Base-by-base conservation (phyloP, 805 yeast genomes). In the Yarrowia sp. region DNA sequence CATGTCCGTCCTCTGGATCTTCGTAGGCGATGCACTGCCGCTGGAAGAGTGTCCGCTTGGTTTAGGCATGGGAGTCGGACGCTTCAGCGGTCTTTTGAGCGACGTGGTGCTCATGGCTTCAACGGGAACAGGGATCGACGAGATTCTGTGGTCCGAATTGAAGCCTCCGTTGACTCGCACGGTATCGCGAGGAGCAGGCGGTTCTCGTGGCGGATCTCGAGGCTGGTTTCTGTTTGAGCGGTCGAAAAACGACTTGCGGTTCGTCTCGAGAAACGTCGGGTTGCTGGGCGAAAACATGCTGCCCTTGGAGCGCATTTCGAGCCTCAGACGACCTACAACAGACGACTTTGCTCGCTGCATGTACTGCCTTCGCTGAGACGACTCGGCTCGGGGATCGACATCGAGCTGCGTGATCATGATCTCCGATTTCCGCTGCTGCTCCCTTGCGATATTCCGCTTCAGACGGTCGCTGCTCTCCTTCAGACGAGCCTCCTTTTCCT, bases 401-500 rank as follows among this genome's bases (percentile, higher is more conserved):
- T 55, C 61, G 38, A 55, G 36, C 27, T 36, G 46, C 4, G 61
- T 55, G 8, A 55, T 55, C 47, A 38, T 55, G n/a, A 55, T 55
- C 9, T 55, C 61, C 19, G 61, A 55, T 16, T 55, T 55, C 13
- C 61, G 46, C 13, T 55, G 47, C 16, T 55, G 61, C 25, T 55
- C 61, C 14, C 47, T 35, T 12, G 42, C 61, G 27, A 55, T 36
- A 13, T 39, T 55, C 1, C 61, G 35, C 22, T 55, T 55, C 10
- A 55, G 47, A 0, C 61, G 47, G 21, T 39, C 21, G 7, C 61
- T 72, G 41, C 68, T 68, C 21, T 65, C 66, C 6, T 71, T 65
- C 22, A 74, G 66, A 29, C 77, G 64, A 21, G 73, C 72, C 58
- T 80, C 78, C 55, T 78, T 82, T 61, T 78, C 82, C 64, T 66